Evolutionary conservation across 495 filamentous ascomycete genomes (phyloP).

Genomic region (Letharia columbiana): DNA sequence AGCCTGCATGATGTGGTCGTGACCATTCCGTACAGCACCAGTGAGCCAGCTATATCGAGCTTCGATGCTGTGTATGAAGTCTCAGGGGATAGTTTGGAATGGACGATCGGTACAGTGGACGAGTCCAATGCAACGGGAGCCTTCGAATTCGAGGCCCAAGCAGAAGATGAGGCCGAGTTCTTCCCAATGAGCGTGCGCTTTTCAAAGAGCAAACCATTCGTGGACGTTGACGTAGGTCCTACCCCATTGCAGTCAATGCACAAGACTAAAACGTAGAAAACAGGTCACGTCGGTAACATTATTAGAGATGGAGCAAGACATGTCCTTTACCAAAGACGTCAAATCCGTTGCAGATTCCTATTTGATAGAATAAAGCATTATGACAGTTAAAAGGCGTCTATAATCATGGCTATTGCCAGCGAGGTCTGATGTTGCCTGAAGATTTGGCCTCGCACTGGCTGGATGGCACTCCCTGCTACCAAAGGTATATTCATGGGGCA

Average conservation of each 20-base stretch:
- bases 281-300: slow-evolving; percentile 65
- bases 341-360: slow-evolving; percentile 77
- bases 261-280: slow-evolving; percentile 21
- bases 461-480: neutral
- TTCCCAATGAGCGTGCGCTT: slow-evolving; percentile 95
- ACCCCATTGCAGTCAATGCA: neutral
- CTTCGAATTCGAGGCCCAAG: slow-evolving; percentile 90
- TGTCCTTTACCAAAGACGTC: slow-evolving; percentile 82
- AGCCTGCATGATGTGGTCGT: slow-evolving; percentile 75
- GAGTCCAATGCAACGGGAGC: slow-evolving; percentile 71
- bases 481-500: neutral
- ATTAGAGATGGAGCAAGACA: slow-evolving; percentile 70
- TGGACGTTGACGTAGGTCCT: slow-evolving; percentile 76
- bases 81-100: slow-evolving; percentile 84
- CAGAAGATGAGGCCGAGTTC: slow-evolving; percentile 76
- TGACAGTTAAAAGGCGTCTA: neutral
- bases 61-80: slow-evolving; percentile 94
- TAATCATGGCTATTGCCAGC: neutral
- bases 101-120: slow-evolving; percentile 77
- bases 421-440: neutral
- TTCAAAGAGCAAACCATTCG: slow-evolving; percentile 73
- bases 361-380: slow-evolving; percentile 55
- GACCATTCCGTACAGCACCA: slow-evolving; percentile 71
- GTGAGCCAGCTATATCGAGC: slow-evolving; percentile 80
- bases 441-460: neutral